Evolutionary conservation across 768 basidiomycete species (phyloP).

Genomic region (Cystoderma amianthinum): DNA sequence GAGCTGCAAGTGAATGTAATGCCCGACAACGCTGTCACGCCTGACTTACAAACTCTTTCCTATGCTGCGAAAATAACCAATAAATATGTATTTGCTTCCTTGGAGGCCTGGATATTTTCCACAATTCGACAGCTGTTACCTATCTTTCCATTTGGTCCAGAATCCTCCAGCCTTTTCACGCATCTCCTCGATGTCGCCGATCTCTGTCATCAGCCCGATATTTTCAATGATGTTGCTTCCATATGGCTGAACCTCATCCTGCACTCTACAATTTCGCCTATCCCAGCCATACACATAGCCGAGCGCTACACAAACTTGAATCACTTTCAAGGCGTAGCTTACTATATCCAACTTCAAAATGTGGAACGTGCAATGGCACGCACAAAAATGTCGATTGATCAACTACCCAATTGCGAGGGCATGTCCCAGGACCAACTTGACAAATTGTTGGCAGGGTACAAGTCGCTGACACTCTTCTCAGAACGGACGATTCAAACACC

Average conservation of each 20-base stretch:
- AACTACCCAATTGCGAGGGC: background rate
- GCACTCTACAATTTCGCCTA: background rate
- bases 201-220: background rate
- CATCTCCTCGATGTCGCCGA: background rate
- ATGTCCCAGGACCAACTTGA: background rate
- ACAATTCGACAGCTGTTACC: background rate
- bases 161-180: background rate
- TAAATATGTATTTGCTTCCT: background rate
- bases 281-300: background rate
- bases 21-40: background rate
- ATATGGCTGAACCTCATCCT: background rate
- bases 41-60: background rate
- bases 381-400: background rate
- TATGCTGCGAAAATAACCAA: background rate
- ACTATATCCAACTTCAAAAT: background rate
- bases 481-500: background rate
- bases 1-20: background rate
- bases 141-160: background rate
- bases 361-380: background rate
- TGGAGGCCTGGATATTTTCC: background rate
- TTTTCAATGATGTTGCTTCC: background rate
- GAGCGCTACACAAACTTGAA: background rate
- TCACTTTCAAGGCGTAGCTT: background rate
- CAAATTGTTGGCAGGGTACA: background rate
- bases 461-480: background rate